Conservation (phyloP, 257 asterid genomes). For the Apocynum venetum region DNA sequence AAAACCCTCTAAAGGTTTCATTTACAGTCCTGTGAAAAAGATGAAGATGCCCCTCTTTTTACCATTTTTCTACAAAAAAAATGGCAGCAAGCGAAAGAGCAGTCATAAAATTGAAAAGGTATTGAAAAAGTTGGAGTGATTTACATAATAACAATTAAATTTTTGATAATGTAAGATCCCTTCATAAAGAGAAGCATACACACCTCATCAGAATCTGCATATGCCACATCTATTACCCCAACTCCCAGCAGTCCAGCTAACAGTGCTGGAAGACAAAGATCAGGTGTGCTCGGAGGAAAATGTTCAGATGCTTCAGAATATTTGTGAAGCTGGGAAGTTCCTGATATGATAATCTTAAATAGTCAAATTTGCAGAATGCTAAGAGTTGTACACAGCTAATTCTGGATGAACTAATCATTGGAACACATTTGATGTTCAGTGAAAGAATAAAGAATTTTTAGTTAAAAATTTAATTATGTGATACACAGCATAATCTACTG, state of each 20-base stretch:
- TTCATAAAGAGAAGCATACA: constrained; percentile 8
- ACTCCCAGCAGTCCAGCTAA: constrained; percentile 77
- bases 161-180: neutral
- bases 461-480: neutral
- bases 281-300: constrained; percentile 11
- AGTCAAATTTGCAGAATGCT: neutral
- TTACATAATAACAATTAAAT: neutral
- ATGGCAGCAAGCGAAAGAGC: neutral
- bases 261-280: constrained; percentile 30
- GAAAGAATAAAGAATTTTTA: too few relatives aligned
- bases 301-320: constrained; percentile 16
- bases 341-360: constrained; percentile 27
- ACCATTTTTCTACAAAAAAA: neutral
- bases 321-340: constrained; percentile 29
- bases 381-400: neutral
- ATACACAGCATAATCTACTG: neutral
- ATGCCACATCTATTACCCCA: constrained; percentile 51
- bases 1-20: neutral
- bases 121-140: neutral
- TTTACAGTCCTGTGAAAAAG: neutral
- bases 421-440: neutral
- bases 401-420: neutral
- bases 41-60: neutral
- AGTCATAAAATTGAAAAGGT: neutral
- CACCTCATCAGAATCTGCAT: constrained; percentile 73